Conservation (phyloP, 495 filamentous ascomycete genomes). For the Aspergillus egyptiacus region DNA sequence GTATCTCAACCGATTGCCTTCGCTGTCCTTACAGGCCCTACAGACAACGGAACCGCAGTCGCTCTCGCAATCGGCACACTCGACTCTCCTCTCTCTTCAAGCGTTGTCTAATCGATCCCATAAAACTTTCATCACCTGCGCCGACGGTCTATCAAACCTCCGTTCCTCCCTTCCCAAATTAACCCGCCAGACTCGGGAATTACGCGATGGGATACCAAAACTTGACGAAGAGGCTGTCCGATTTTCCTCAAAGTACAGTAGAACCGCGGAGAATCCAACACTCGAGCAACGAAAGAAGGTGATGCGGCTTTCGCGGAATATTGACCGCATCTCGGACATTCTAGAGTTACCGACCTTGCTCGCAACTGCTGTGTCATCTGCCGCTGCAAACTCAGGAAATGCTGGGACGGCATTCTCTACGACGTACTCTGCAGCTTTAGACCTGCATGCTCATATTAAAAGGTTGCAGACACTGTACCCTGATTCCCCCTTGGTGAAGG, state of each 20-base stretch:
- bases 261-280: constrained; percentile 64
- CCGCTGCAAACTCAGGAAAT: constrained; percentile 42
- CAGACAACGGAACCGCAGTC: constrained; percentile 70
- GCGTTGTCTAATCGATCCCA: constrained; percentile 88
- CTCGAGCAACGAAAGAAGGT: constrained; percentile 74
- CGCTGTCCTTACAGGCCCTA: constrained; percentile 68
- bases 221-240: constrained; percentile 71
- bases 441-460: constrained; percentile 90
- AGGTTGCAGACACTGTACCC: constrained; percentile 79
- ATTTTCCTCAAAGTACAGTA: constrained; percentile 80
- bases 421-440: constrained; percentile 85
- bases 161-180: constrained; percentile 61
- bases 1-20: constrained; percentile 77
- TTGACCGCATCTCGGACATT: constrained; percentile 84
- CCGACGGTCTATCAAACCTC: constrained; percentile 68
- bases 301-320: constrained; percentile 79
- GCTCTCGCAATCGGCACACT: constrained; percentile 72
- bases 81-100: constrained; percentile 80
- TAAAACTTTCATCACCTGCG: constrained; percentile 74
- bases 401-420: constrained; percentile 48
- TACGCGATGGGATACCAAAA: constrained; percentile 66
- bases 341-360: constrained; percentile 86
- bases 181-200: constrained; percentile 52
- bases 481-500: constrained; percentile 63
- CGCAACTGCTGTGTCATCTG: constrained; percentile 62